phyloP scores from a whole-genome alignment of 164 flowering plant species.

The Tetrastigma voinierianum region DNA sequence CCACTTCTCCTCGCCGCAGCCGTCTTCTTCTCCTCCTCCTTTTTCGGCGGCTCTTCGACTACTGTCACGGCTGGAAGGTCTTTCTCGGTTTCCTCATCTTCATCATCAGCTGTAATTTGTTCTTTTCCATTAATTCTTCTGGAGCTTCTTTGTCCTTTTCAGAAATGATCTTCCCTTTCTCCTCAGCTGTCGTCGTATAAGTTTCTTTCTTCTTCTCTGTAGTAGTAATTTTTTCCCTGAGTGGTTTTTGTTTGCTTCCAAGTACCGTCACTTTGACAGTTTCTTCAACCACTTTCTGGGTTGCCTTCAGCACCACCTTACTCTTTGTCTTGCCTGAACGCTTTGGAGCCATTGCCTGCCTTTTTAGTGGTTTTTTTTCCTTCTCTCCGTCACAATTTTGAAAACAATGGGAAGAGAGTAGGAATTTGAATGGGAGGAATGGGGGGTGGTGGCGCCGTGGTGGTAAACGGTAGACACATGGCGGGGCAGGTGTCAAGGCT shows the following conservation, averaged over 20 bases:
- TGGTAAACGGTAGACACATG: slow-evolving; percentile 9
- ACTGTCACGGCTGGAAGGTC: background rate
- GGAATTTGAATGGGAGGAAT: no score
- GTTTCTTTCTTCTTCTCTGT: background rate
- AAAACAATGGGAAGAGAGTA: no score
- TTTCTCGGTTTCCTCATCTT: background rate
- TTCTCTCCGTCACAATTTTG: background rate
- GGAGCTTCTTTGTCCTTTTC: slow-evolving; percentile 8
- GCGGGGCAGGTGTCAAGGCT: slow-evolving; percentile 16
- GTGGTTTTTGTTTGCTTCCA: slow-evolving; percentile 7
- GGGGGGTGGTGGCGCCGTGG: no score
- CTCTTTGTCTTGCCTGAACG: background rate
- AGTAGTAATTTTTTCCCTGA: no score
- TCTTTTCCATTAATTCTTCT: background rate
- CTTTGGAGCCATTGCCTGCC: slow-evolving; percentile 40
- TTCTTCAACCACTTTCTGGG: slow-evolving; percentile 36
- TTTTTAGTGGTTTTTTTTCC: background rate
- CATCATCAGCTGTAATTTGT: slow-evolving; percentile 1
- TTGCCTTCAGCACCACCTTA: slow-evolving; percentile 29
- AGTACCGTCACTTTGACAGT: slow-evolving; percentile 32
- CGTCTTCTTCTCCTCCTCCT: slow-evolving; percentile 3
- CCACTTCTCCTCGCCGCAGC: slow-evolving; percentile 3
- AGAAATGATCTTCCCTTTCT: slow-evolving; percentile 1
- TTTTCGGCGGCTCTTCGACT: slow-evolving; percentile 4
- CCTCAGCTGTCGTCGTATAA: background rate